Base-by-base conservation (phyloP, 2,329 filamentous ascomycete genomes). In the Lecanosticta acicola region DNA sequence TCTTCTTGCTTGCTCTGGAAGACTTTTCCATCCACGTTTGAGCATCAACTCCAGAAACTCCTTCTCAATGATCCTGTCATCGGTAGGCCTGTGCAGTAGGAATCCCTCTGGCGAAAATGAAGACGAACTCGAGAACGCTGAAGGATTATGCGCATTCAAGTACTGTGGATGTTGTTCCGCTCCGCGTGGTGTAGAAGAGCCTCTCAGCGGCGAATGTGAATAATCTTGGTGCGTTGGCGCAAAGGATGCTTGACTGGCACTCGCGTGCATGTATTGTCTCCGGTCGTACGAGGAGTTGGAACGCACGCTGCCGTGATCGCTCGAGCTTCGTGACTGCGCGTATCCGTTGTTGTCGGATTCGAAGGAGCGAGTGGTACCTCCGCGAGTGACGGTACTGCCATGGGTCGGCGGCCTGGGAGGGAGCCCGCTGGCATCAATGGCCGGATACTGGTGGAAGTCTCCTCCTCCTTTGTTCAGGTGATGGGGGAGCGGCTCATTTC, bases 41-140 rank as follows among this genome's bases (percentile, higher is more conserved):
- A 94, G 87, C 93, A 98, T 97, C 55, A 98, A 73, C 42, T 88
- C 84, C 60, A 90, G 75, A 62, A 97, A 97, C 73, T 95, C 87
- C 62, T 90, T 83, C 64, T 97, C 88, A 37, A 96, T 85, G 11
- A 94, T 72, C 48, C 82, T 79, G 62, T 94, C 88, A 65, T 94
- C 86, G 43, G 82, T 78, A 13, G 88, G 88, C 58, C 85, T 81
- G 38, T 81, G 78, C 41, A 93, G 79, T 52, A 81, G 64, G 57
- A 78, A 76, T n/a, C 73, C 74, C 17, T 78, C 74, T 3, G 74
- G 72, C 1, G 66, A 66, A 55, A 78, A 74, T 8, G 72, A 73
- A 2, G 72, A 62, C 10, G 71, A 72, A 33, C 73, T 74, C 39
- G 65, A 70, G 46, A 72, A 74, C 2, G 68, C 68, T 8, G 72